phyloP scores from a whole-genome alignment of 2,329 filamentous ascomycete genomes.

The Ceratocystiopsis sp. region DNA sequence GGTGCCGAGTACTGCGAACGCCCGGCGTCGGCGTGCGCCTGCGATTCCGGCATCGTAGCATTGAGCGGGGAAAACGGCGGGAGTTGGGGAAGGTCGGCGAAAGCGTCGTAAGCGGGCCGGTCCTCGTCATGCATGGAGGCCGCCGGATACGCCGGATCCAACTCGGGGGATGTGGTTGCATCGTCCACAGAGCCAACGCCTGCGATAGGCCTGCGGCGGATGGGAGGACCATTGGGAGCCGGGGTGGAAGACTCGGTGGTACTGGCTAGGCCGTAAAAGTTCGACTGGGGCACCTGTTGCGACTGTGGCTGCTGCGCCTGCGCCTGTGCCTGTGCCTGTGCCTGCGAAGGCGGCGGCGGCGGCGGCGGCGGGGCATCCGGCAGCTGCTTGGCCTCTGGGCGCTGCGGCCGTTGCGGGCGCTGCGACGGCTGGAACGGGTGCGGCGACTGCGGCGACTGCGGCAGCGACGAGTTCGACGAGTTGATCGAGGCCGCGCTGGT shows the following conservation, averaged over 20 bases:
- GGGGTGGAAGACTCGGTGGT: not conserved
- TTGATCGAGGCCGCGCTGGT: no score
- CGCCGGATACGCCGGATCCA: not conserved
- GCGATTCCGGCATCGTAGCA: slow-evolving; percentile 1
- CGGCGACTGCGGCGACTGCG: slow-evolving; percentile 1
- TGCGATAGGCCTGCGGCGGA: slow-evolving; percentile 3
- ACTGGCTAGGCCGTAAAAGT: not conserved
- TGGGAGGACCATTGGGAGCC: not conserved
- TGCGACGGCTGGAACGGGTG: not conserved
- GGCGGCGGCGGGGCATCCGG: not conserved
- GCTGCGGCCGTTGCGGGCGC: no score
- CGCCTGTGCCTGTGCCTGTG: not conserved
- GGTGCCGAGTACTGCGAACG: slow-evolving; percentile 7
- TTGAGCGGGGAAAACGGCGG: not conserved
- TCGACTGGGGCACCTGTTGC: not conserved
- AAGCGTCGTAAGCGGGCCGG: not conserved
- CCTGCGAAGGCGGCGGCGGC: not conserved
- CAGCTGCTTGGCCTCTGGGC: not conserved
- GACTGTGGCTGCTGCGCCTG: not conserved
- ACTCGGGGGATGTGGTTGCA: not conserved
- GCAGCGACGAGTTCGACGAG: not conserved
- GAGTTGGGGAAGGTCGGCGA: not conserved
- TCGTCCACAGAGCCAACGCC: not conserved
- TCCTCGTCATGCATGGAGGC: not conserved
- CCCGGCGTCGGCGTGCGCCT: slow-evolving; percentile 9